Base-by-base conservation (phyloP, 139 green algal genomes). In the Klebsormidium nitens region DNA sequence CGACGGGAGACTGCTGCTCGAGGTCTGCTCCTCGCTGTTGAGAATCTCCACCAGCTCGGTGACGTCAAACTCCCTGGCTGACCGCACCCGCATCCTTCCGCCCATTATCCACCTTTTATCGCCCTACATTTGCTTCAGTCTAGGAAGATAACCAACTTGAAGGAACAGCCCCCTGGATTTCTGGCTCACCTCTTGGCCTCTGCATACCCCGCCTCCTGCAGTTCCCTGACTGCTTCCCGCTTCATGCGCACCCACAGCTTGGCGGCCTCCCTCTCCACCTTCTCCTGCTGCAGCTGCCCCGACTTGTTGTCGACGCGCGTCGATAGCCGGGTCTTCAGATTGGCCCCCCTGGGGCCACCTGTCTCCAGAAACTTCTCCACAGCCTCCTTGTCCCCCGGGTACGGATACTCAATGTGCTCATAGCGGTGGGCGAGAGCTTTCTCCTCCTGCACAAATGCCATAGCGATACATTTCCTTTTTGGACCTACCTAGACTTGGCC, bases 181-280 rank as follows among this genome's bases (percentile, higher is more conserved):
- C n/a, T n/a, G n/a, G n/a, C n/a, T n/a, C n/a, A n/a, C n/a, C n/a
- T 55, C 23, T 55, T 55, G 23, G 23, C 23, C 23, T 55, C 46
- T 55, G 23, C 23, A 55, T 62, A 62, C 14, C 59, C 59, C 59
- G 6, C 23, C 5, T 19, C 6, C 5, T 14, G 14, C 14, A 66
- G 59, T 5, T 66, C 59, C 59, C 58, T 55, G 36, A 56, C 8
- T 31, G 59, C 59, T 28, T 66, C 59, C 14, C 59, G 36, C 28
- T 29, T 55, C 59, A 66, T 66, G 8, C 59, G 8, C 23, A 66
- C 23, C 59, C 59, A 66, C 19, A 66, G 59, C 37, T 50, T 66
- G 59, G 59, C 8, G 23, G 59, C 59, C 59, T 66, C 59, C 28
- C 14, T 55, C 59, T 66, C 59, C 8, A 50, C 59, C 8, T 23